phyloP scores from a whole-genome alignment of 2,329 filamentous ascomycete genomes.

The Diaporthe longicolla region DNA sequence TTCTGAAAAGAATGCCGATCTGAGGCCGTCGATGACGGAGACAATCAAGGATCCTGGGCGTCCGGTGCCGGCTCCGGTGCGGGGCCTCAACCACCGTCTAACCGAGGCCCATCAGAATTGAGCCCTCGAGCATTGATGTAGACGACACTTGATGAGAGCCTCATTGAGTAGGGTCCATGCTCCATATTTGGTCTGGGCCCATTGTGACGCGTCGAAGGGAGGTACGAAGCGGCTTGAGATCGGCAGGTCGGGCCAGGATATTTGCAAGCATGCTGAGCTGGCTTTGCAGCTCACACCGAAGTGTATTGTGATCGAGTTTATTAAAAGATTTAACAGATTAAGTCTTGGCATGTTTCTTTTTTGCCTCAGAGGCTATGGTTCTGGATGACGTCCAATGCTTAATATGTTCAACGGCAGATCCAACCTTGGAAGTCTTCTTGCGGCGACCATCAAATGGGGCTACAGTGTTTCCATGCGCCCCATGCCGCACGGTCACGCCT shows the following conservation, averaged over 20 bases:
- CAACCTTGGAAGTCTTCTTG: background rate
- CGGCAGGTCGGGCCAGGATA: background rate
- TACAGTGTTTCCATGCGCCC: background rate
- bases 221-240: background rate
- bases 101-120: background rate
- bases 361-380: too few relatives aligned
- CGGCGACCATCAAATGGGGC: too few relatives aligned
- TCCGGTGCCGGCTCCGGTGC: slow-evolving; percentile 24
- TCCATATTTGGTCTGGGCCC: background rate
- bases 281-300: background rate
- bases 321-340: too few relatives aligned
- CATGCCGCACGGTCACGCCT: background rate
- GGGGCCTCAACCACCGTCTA: background rate
- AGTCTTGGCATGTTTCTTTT: background rate
- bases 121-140: background rate
- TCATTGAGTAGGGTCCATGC: background rate
- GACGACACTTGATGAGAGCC: background rate
- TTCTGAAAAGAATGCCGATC: background rate
- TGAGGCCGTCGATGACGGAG: slow-evolving; percentile 13
- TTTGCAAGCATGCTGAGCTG: background rate
- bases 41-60: background rate
- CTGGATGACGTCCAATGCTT: background rate
- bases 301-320: background rate
- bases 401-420: background rate
- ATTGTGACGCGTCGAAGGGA: background rate